These are phyloP conservation scores for Boletus semigastroideus DNA, from an alignment of 1,284 basidiomycete species.

Conservation along the genomic window DNA sequence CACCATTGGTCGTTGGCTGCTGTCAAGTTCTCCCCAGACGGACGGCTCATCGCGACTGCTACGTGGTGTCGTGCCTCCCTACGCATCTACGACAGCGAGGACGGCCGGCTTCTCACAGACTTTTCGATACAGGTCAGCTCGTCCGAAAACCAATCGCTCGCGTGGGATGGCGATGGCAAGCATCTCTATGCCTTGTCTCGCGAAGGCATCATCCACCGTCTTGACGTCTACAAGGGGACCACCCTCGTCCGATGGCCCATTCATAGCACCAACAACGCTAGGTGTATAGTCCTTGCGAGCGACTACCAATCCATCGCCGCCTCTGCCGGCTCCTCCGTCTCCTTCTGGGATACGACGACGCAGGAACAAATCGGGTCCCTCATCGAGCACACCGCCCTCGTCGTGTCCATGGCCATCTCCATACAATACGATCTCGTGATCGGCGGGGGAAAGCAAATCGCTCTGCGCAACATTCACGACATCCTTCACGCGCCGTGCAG, in stretches of 20 bases:
- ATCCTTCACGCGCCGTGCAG: background rate
- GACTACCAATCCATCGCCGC: conserved; percentile 8
- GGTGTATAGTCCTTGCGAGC: conserved; percentile 7
- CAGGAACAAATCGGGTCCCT: conserved; percentile 4
- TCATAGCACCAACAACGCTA: background rate
- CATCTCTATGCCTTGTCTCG: conserved; percentile 5
- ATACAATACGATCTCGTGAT: background rate
- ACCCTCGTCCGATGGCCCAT: background rate
- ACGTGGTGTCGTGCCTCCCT: background rate
- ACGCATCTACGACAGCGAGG: conserved; percentile 1
- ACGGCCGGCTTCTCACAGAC: background rate
- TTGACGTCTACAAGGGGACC: background rate
- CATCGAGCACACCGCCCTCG: background rate
- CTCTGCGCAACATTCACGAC: background rate
- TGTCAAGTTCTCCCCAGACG: conserved; percentile 15
- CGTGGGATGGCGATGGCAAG: conserved; percentile 6
- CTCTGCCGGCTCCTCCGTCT: conserved; percentile 6
- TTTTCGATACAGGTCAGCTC: conserved; percentile 2
- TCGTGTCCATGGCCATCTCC: conserved; percentile 10
- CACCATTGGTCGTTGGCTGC: background rate
- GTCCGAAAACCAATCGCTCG: conserved; percentile 4
- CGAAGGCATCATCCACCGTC: background rate
- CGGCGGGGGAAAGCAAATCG: conserved; percentile 2
- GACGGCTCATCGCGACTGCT: conserved; percentile 7
- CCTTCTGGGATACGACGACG: conserved; percentile 11